Base-by-base conservation (phyloP, 495 filamentous ascomycete genomes). In the Letharia columbiana region DNA sequence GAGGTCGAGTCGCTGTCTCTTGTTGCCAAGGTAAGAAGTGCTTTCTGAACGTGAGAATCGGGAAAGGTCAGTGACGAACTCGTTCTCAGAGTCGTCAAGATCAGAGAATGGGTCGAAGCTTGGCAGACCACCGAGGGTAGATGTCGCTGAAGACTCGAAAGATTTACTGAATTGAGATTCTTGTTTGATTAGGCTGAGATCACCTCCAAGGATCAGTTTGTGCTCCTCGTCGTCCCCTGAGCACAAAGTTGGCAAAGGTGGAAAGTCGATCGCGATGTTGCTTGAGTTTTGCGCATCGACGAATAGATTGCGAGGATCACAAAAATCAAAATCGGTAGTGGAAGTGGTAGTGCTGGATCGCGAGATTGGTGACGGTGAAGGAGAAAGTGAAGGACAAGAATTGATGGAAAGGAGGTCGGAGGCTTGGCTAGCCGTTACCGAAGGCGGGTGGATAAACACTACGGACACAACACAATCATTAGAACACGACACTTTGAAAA, bases 41-140 rank as follows among this genome's bases (percentile, higher is more conserved):
- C 84, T 87, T 52, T 81, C 80, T 41, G 80, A 80, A 44, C 84
- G 75, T 64, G 84, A 80, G 69, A 91, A 87, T 65, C 87, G 86
- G 66, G 92, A 87, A 12, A 96, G 81, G 58, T 86, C 85, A 75
- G 85, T 88, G 64, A 88, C 84, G 70, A 95, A 88, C 70, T 96
- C 91, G 80, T 94, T 91, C 45, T 96, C 93, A 0, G 90, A 93
- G 75, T 96, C 94, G 75, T 96, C 94, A 61, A 96, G 83, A 70
- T 96, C 93, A 31, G 91, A 93, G 66, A 95, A 83, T 67, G 91
- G 89, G 71, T 95, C 89, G 67, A 97, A 93, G 45, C 79, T 80
- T 3, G 88, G 87, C 39, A 93, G 81, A n/a, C 82, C 84, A 78
- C 82, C 81, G 68, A 84, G 77, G 33, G 77, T 76, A 37, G 78